phyloP scores from a whole-genome alignment of 176 grass and related monocot species.

The Zizania latifolia region DNA sequence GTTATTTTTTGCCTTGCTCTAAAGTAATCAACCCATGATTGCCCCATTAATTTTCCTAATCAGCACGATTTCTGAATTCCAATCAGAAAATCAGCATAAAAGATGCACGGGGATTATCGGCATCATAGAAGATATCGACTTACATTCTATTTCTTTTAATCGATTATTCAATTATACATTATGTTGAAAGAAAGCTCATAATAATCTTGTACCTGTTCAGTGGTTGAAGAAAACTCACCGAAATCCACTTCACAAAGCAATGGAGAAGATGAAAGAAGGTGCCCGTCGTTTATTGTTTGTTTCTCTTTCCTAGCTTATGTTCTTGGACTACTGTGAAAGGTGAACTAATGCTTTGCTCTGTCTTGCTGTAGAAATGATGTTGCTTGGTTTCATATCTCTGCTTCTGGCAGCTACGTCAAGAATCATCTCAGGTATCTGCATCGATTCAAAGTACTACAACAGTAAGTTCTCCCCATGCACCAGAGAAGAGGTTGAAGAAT shows the following conservation, averaged over 20 bases:
- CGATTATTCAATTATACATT: background rate
- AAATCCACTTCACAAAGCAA: slow-evolving; percentile 79
- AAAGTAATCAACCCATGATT: background rate
- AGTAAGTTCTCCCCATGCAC: slow-evolving; percentile 80
- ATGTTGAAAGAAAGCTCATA: background rate
- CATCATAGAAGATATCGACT: background rate
- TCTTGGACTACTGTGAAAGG: background rate
- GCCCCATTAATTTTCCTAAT: background rate
- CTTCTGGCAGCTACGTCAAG: slow-evolving; percentile 82
- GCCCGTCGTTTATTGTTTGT: background rate
- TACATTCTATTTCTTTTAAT: background rate
- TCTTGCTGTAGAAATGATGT: slow-evolving; percentile 75
- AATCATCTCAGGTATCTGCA: slow-evolving; percentile 85
- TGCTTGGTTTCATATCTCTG: slow-evolving; percentile 95
- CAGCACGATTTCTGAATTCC: background rate
- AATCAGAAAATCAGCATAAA: background rate
- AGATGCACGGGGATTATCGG: background rate
- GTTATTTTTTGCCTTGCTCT: background rate
- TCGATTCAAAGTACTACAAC: slow-evolving; percentile 79
- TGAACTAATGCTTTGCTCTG: background rate
- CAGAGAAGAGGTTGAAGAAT: slow-evolving; percentile 54
- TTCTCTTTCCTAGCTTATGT: background rate
- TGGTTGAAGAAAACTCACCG: slow-evolving; percentile 89
- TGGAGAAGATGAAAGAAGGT: slow-evolving; percentile 99
- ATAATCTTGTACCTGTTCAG: slow-evolving; percentile 31